These are phyloP conservation scores for Chytriomyces hyalinus DNA, from an alignment of 192 early-diverging fungal species.

Conservation along the genomic window DNA sequence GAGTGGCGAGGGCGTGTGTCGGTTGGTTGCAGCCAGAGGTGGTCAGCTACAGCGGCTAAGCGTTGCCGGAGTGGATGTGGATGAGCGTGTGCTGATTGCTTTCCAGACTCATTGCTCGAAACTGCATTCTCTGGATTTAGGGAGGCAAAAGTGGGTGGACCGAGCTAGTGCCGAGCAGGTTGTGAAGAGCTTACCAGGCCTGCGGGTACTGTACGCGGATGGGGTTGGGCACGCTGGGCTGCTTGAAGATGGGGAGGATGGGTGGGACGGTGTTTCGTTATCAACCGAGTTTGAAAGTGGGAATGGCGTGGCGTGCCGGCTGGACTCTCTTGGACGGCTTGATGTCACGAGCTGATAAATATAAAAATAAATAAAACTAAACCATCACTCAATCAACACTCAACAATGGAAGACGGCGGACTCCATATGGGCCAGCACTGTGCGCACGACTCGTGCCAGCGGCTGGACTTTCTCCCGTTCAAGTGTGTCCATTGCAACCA, in stretches of 20 bases:
- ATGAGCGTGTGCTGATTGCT: not conserved
- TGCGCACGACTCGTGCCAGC: conserved; percentile 17
- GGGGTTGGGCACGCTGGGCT: not conserved
- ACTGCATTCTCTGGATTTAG: conserved; percentile 6
- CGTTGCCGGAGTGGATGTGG: conserved; percentile 7
- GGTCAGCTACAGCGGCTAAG: not conserved
- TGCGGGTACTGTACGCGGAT: conserved; percentile 7
- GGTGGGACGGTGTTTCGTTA: not conserved
- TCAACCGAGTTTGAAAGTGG: not conserved
- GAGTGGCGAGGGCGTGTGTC: not conserved
- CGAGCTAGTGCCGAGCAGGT: not conserved
- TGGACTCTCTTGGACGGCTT: conserved; percentile 7
- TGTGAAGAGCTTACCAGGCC: not conserved
- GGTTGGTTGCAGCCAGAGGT: not conserved
- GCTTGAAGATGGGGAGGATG: not conserved
- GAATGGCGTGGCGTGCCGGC: not conserved
- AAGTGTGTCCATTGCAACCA: conserved; percentile 28
- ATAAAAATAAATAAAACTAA: not conserved
- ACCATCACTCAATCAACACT: not conserved
- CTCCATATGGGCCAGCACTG: conserved; percentile 15
- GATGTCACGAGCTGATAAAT: not conserved
- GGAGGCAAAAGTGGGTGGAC: conserved; percentile 8
- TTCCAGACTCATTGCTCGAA: not conserved
- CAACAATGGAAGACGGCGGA: conserved; percentile 2
- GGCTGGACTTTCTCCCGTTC: conserved; percentile 42